phyloP scores from a whole-genome alignment of 768 basidiomycete genomes.

The Xerocomellus dryophilus region DNA sequence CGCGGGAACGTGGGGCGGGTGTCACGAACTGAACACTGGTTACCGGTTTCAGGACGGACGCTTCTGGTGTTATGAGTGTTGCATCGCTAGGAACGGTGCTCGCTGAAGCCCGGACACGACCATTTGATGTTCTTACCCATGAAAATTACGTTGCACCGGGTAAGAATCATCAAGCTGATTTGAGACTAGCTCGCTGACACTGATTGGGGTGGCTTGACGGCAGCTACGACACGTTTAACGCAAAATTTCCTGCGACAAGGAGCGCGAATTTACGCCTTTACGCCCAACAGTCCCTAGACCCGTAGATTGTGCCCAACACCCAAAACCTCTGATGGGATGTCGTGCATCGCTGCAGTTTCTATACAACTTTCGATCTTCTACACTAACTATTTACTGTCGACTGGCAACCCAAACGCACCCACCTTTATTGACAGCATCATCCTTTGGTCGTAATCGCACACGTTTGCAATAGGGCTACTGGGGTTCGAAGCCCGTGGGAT shows the following conservation, averaged over 20 bases:
- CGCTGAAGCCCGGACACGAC: conserved; percentile 65
- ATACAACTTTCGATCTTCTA: conserved; percentile 30
- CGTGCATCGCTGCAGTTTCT: conserved; percentile 17
- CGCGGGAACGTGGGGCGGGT: conserved; percentile 10
- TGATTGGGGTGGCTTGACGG: conserved; percentile 17
- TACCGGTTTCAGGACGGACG: conserved; percentile 41
- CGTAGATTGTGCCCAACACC: conserved; percentile 19
- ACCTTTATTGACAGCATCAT: conserved; percentile 14
- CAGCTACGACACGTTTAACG: conserved; percentile 51
- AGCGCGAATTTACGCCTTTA: conserved; percentile 54
- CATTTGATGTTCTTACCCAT: conserved; percentile 77
- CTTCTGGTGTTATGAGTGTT: conserved; percentile 47
- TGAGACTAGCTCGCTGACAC: conserved; percentile 13
- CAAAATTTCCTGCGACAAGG: conserved; percentile 57
- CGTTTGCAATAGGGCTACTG: conserved; percentile 2
- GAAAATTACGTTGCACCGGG: conserved; percentile 75
- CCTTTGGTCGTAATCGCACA: conserved; percentile 21
- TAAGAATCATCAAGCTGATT: conserved; percentile 41
- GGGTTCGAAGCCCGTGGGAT: conserved; percentile 4
- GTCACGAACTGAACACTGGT: conserved; percentile 13
- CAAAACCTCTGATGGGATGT: conserved; percentile 9
- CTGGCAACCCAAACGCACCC: conserved; percentile 5
- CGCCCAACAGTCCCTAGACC: conserved; percentile 35
- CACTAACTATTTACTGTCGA: conserved; percentile 24
- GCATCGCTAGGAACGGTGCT: conserved; percentile 63